Conservation (phyloP, 2,329 filamentous ascomycete species). For the Ophiocordyceps camponoti-rufipedis region DNA sequence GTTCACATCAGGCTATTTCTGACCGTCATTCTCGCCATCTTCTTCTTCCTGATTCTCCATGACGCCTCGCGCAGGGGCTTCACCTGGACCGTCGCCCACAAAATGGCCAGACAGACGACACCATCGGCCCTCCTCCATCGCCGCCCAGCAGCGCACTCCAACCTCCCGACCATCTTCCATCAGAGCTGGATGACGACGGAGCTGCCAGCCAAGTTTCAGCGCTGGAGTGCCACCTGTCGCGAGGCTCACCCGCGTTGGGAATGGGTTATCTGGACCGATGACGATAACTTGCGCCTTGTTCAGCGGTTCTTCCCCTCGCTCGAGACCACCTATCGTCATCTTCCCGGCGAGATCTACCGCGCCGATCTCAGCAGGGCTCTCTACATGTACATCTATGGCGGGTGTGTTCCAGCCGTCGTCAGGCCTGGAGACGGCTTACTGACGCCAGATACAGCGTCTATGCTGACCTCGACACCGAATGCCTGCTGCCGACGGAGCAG, state of each 20-base stretch:
- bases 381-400: constrained; percentile 19
- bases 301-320: constrained; percentile 14
- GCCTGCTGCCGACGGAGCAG: constrained; percentile 2
- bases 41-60: no score
- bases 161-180: constrained; percentile 19
- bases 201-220: constrained; percentile 10
- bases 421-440: no score
- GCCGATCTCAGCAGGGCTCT: constrained; percentile 14
- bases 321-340: constrained; percentile 9
- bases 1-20: no score
- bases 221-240: constrained; percentile 14
- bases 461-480: constrained; percentile 9
- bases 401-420: constrained; percentile 3
- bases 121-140: no score
- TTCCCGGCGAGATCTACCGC: constrained; percentile 14
- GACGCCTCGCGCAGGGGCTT: no score
- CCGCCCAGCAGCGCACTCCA: no score
- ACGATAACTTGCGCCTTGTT: constrained; percentile 16
- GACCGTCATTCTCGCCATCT: no score
- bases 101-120: no score
- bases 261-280: constrained; percentile 18
- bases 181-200: constrained; percentile 10
- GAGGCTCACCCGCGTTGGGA: constrained; percentile 13
- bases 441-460: constrained; percentile 8
- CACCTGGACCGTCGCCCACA: no score